These are phyloP conservation scores for Aspergillus incahuasiensis DNA, from an alignment of 495 filamentous ascomycete species.

Conservation along the genomic window DNA sequence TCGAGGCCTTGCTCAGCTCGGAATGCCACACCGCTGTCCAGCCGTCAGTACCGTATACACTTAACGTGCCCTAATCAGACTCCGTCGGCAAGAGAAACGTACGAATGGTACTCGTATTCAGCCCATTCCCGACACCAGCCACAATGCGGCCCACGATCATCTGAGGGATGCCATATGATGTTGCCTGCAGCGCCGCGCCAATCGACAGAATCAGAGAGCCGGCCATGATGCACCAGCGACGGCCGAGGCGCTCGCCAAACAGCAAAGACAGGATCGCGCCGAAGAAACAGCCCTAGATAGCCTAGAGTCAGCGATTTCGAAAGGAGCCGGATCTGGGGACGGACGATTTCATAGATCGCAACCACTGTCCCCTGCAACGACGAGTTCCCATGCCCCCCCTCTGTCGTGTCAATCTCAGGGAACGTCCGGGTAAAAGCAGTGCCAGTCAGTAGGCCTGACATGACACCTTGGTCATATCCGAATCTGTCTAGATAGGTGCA, in stretches of 20 bases:
- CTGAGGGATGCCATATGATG: constrained; percentile 46
- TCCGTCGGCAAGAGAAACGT: constrained; percentile 2
- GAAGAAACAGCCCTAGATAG: constrained; percentile 48
- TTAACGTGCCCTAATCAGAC: no score
- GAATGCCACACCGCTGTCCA: constrained; percentile 49
- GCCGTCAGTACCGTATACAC: background rate
- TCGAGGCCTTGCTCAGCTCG: constrained; percentile 54
- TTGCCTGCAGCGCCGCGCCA: constrained; percentile 52
- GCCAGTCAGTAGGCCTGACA: constrained; percentile 34
- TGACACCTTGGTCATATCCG: constrained; percentile 44
- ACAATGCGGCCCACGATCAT: constrained; percentile 48
- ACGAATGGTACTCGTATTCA: constrained; percentile 47
- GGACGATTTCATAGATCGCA: constrained; percentile 36
- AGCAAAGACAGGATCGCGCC: constrained; percentile 48
- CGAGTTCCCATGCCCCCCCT: constrained; percentile 27
- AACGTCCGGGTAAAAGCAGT: constrained; percentile 30
- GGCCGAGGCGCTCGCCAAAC: constrained; percentile 49
- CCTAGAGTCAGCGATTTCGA: background rate
- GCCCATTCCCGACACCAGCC: constrained; percentile 46
- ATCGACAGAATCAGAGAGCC: constrained; percentile 51
- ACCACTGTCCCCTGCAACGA: constrained; percentile 36
- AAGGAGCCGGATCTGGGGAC: constrained; percentile 1
- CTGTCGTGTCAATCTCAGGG: constrained; percentile 32
- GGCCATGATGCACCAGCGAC: constrained; percentile 50
- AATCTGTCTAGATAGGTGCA: no score